Conservation (phyloP, 176 grass and related monocot genomes). For the Ananas comosus region DNA sequence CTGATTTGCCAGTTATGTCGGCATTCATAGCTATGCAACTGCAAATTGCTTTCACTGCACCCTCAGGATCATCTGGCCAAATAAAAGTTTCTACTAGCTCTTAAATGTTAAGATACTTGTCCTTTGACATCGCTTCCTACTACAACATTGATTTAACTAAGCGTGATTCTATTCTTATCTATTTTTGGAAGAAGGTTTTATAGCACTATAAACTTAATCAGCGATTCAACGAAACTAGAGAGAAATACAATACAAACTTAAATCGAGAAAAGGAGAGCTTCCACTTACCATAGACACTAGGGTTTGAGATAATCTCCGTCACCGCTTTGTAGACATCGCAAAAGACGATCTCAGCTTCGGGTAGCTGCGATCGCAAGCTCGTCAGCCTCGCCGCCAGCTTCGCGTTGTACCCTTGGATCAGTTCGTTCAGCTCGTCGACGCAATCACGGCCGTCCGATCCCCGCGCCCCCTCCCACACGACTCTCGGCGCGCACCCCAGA, state of each 20-base stretch:
- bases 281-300: constrained; percentile 28
- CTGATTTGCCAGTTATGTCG: no score
- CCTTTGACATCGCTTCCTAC: no score
- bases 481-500: constrained; percentile 52
- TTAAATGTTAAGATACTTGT: no score
- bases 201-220: background rate
- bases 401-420: constrained; percentile 42
- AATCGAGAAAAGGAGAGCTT: no score
- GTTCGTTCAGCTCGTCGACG: constrained; percentile 52
- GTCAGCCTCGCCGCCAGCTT: constrained; percentile 30
- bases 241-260: background rate
- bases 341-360: constrained; percentile 44
- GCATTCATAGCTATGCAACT: background rate
- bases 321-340: constrained; percentile 56
- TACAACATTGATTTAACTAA: no score
- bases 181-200: no score
- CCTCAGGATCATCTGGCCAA: background rate
- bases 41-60: background rate
- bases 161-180: no score
- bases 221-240: background rate
- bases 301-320: constrained; percentile 51
- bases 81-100: background rate
- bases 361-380: constrained; percentile 23
- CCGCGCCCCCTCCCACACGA: constrained; percentile 37
- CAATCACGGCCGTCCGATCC: constrained; percentile 19